Conservation (phyloP, 1,284 basidiomycete species). For the Ceratobasidium sp. region DNA sequence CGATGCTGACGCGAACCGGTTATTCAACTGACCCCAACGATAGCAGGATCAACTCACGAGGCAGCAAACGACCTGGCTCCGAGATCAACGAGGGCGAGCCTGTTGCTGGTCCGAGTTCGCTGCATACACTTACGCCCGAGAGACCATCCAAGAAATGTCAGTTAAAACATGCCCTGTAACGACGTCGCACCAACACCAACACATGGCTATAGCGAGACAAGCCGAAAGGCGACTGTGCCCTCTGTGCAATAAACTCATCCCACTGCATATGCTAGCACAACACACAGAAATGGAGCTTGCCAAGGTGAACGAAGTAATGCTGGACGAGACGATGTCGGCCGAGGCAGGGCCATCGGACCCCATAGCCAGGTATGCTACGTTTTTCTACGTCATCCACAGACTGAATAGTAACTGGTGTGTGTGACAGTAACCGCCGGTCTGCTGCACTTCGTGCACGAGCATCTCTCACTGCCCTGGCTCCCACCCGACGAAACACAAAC, state of each 20-base stretch:
- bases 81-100: slow-evolving; percentile 21
- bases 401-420: slow-evolving; percentile 50
- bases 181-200: slow-evolving; percentile 2
- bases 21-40: slow-evolving; percentile 14
- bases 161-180: slow-evolving; percentile 11
- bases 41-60: slow-evolving; percentile 33
- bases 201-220: slow-evolving; percentile 58
- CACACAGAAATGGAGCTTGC: slow-evolving; percentile 73
- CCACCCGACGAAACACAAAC: slow-evolving; percentile 50
- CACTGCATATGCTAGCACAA: slow-evolving; percentile 69
- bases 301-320: slow-evolving; percentile 72
- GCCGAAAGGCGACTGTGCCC: slow-evolving; percentile 79
- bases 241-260: slow-evolving; percentile 74
- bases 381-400: slow-evolving; percentile 36
- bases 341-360: slow-evolving; percentile 66
- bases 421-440: slow-evolving; percentile 61
- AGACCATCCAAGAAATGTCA: slow-evolving; percentile 36
- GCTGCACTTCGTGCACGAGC: slow-evolving; percentile 74
- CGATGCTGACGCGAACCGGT: not conserved
- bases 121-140: slow-evolving; percentile 9
- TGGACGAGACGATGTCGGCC: slow-evolving; percentile 50
- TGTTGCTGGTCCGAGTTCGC: slow-evolving; percentile 11
- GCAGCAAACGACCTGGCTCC: slow-evolving; percentile 25
- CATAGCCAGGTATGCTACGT: slow-evolving; percentile 55
- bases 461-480: slow-evolving; percentile 58